Evolutionary conservation across 768 basidiomycete species (phyloP).

Genomic region (Melanogaster broomeanus): DNA sequence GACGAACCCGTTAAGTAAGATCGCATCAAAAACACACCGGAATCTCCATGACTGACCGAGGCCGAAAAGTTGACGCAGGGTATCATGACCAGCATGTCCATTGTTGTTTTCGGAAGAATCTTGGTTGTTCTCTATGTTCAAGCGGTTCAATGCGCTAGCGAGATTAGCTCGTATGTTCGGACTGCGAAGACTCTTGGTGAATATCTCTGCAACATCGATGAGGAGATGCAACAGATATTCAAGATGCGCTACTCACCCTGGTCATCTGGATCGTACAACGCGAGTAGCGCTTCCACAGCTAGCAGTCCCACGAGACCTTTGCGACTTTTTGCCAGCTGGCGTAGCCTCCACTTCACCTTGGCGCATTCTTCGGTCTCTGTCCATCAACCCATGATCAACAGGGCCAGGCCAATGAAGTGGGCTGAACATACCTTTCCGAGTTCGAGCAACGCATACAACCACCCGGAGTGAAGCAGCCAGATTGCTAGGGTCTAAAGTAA

Average conservation of each 20-base stretch:
- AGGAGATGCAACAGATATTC: background rate
- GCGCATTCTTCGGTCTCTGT: background rate
- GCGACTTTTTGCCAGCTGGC: conserved; percentile 10
- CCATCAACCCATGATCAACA: background rate
- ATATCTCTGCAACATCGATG: background rate
- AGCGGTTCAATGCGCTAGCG: conserved; percentile 12
- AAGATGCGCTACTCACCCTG: background rate
- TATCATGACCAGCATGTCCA: background rate
- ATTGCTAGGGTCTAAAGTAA: conserved; percentile 7
- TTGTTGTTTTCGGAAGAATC: background rate
- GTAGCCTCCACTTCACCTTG: conserved; percentile 13
- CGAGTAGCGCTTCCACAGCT: conserved; percentile 20
- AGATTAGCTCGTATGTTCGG: conserved; percentile 16
- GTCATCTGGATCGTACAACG: conserved; percentile 5
- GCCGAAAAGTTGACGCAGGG: conserved; percentile 17
- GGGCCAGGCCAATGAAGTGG: background rate
- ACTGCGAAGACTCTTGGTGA: conserved; percentile 3
- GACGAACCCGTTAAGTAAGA: background rate
- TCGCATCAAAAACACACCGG: background rate
- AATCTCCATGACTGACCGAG: conserved; percentile 7
- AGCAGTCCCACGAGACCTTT: conserved; percentile 15
- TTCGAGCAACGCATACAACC: conserved; percentile 15
- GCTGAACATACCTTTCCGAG: conserved; percentile 13
- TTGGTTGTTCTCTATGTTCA: background rate
- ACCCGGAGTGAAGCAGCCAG: conserved; percentile 19